Evolutionary conservation across 2,329 filamentous ascomycete species (phyloP), one percentile per base, ranked within the genome.

Genomic region (Penicillium griseofulvum): DNA sequence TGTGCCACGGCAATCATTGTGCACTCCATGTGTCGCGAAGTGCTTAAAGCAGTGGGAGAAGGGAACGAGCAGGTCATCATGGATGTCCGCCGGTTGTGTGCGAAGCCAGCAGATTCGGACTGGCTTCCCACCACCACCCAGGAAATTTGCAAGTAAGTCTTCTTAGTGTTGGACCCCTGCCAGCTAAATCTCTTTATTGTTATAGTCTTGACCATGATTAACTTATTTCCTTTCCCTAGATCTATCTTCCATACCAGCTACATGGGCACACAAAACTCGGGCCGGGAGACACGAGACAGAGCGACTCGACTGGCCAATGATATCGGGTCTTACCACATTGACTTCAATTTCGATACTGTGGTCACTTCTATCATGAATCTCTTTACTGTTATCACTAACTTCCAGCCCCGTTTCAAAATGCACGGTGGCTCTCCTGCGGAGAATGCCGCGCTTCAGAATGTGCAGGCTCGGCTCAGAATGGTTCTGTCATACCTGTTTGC

Each of bases 251-350:
- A 82, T 61, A 90, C 86, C 1, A 78, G 80, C 44, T 90, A 85
- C 71, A 87, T 90, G 84, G 89, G 88, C 11, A 91, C 86, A 66
- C 75, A 80, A 61, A 83, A 87, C 59, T 87, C 87, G 39, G 86
- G 83, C 47, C 74, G 76, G 39, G 87, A 90, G 60, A 91, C 89
- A 0, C 77, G 89, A 10, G 77, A 80, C 44, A 79, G 90, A 28
- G 87, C 90, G 1, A 82, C 82, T 65, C 78, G 81, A 0, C 78
- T 93, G 2, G 69, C 77, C 0, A 64, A 68, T 12, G 70, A 71
- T n/a, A 90, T 93, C 49, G 89, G 89, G 3, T 79, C 83, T 16
- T 86, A 91, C 65, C 90, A 94, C 67, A 79, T 83, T 4, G 83
- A 92, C 65, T 76, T 91, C 42, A 84, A 91, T 65, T 91, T 93